Evolutionary conservation across 768 basidiomycete genomes (phyloP), one percentile per base, ranked within the genome.

Genomic region (Lactifluus subvellereus): DNA sequence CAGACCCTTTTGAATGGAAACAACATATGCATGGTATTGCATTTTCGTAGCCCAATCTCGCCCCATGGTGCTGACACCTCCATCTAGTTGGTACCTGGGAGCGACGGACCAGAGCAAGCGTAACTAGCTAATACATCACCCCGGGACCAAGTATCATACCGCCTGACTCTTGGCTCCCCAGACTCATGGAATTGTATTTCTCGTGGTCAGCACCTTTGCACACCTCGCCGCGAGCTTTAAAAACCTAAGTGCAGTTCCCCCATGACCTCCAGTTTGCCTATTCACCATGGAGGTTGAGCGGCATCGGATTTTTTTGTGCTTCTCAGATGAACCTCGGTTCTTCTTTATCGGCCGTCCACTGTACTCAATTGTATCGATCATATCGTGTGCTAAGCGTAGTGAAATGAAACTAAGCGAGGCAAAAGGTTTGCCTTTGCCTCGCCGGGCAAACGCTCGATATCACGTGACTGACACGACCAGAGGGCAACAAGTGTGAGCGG

Each of bases 1-100:
- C 93, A 97, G 76, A 96, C 94, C 18, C 78, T 96, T 49, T 75
- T 96, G 62, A 96, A 96, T 71, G 94, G 94, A 14, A 96, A 94
- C 76, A 94, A 96, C 67, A 98, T 99, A 47, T 96, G 94, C 72
- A 96, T 98, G 87, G 94, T 92, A 68, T 55, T 51, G n/a, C 51
- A 20, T 60, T 67, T 16, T 54, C 63, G 20, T 2, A 3, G 54
- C 27, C 3, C 53, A 48, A 7, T 30, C 32, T 32, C 38, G 57
- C 52, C 66, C 8, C 20, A 33, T 45, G 45, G 18, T 14, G 22
- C 27, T 18, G n/a, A 50, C 35, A n/a, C 45, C 9, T 22, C 27
- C n/a, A n/a, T 49, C n/a, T 56, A 87, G 87, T 75, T 89, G 60
- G 84, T 89, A 67, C 87, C 87, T 42, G 87, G 87, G 8, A 88